Base-by-base conservation (phyloP, 2,329 filamentous ascomycete species). In the Chaetomiaceae sp. region DNA sequence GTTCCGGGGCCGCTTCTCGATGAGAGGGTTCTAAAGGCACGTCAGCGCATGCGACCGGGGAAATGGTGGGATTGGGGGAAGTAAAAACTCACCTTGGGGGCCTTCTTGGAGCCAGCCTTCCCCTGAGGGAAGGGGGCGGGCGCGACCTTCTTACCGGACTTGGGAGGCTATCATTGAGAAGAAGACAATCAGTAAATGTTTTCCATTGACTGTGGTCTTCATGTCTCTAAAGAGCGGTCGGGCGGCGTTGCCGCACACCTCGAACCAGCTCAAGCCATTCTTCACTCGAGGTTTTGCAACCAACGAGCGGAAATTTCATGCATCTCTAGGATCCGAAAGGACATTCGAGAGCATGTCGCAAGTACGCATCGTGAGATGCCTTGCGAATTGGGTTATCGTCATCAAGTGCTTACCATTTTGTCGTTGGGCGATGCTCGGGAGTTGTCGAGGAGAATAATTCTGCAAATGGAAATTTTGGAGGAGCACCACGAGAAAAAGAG, bases 121-220 rank as follows among this genome's bases (percentile, higher is more conserved):
- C 85, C 83, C 80, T 91, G 85, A 71, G 90, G 88, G 85, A 95
- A 96, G 74, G 93, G 93, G 78, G 93, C 90, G 73, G 93, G 81
- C 68, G 93, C 93, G 77, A 89, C 86, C 83, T 96, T 97, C 88
- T 96, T 97, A 82, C 90, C 90, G 70, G 80, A 73, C 81, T 97
- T 99, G 73, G 92, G 88, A 87, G 93, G 89, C 93, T 97, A 81
- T 97, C 91, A 97, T 97, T 93, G 92, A 97, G 92, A 89, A 93
- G 87, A 95, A 89, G 85, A 89, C 78, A n/a, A 89, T 95, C 87
- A 96, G 90, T 86, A 76, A 81, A 79, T 83, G 82, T 85, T 81
- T 85, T 85, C 79, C 80, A 84, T 83, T 75, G 75, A 76, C 76
- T 77, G 79, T 73, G 70, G 79, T 87, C 86, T 89, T 84, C 86